Base-by-base conservation (phyloP, 1,284 basidiomycete genomes). In the Rhodofomes roseus region DNA sequence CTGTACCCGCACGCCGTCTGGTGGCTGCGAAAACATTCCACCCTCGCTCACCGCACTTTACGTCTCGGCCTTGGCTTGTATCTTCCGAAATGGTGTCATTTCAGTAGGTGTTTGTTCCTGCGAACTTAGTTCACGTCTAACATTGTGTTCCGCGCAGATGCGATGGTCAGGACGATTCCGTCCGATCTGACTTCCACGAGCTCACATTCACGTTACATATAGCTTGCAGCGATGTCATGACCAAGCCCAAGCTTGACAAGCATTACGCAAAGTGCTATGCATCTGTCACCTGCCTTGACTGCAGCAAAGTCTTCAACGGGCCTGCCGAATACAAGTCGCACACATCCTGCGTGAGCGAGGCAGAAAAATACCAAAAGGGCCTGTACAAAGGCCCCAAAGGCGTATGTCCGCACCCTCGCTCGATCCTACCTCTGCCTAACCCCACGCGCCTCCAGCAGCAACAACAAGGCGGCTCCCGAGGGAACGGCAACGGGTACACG, bases 301-400 rank as follows among this genome's bases (percentile, higher is more conserved):
- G 93, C 74, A 89, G 86, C 23, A 89, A 81, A 55, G 91, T 90
- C 0, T 96, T 96, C 76, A 76, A 83, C 51, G 81, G 81, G 12
- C 87, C 87, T 2, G 80, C 81, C 8, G 85, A 94, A 61, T 96
- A 87, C 81, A 93, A 92, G 73, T 76, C 74, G 1, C 94, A 96
- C 71, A 95, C 91, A 14, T 80, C 83, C 25, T 96, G 94, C 72
- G 87, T 96, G 54, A 86, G 83, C 57, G 94, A 96, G 75, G 94
- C 92, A 4, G 91, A 96, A 72, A 95, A 96, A 73, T 96, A 96
- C 70, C 87, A 96, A 76, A 93, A 93, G 70, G 77, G 80, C 58
- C 72, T 96, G 55, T 96, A 95, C 75, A 91, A 90, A 71, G 91
- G 89, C 22, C 83, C 86, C 6, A 90, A 89, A 74, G 77, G 55